phyloP scores from a whole-genome alignment of 2,329 filamentous ascomycete species.

The Trichoderma breve region DNA sequence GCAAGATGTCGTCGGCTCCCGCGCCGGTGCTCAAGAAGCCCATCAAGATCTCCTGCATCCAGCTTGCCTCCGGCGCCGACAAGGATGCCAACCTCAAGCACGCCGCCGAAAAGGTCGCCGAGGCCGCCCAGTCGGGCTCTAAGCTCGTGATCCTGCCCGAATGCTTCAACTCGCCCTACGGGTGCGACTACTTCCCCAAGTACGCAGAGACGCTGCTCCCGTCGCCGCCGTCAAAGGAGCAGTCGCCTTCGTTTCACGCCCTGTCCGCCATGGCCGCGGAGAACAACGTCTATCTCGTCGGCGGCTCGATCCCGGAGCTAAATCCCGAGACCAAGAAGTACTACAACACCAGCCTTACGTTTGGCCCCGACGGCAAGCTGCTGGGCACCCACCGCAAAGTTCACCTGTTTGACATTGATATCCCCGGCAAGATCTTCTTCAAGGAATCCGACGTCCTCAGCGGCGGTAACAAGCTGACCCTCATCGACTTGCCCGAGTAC shows the following conservation, averaged over 20 bases:
- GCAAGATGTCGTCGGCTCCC: conserved; percentile 37
- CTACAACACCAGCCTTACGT: conserved; percentile 89
- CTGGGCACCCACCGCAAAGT: conserved; percentile 90
- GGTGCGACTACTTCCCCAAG: conserved; percentile 81
- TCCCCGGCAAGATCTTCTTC: conserved; percentile 91
- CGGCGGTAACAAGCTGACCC: conserved; percentile 78
- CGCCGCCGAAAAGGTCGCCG: conserved; percentile 77
- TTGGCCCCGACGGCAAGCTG: conserved; percentile 72
- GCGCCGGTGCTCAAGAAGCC: conserved; percentile 65
- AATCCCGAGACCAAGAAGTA: conserved; percentile 59
- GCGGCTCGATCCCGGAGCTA: conserved; percentile 88
- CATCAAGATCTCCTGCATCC: conserved; percentile 76
- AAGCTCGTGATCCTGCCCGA: conserved; percentile 90
- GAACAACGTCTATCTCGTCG: conserved; percentile 76
- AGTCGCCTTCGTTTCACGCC: conserved; percentile 82
- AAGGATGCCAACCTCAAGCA: conserved; percentile 81
- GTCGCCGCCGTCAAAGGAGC: conserved; percentile 65
- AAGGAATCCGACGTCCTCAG: conserved; percentile 85
- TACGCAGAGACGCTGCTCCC: conserved; percentile 88
- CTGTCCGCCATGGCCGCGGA: conserved; percentile 77
- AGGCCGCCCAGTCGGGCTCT: conserved; percentile 73
- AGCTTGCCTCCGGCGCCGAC: conserved; percentile 77
- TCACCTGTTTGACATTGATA: conserved; percentile 96
- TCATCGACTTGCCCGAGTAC: conserved; percentile 84
- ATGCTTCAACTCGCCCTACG: conserved; percentile 99